These are phyloP conservation scores for Colletotrichum higginsianum DNA, from an alignment of 2,329 filamentous ascomycete species.

Conservation along the genomic window DNA sequence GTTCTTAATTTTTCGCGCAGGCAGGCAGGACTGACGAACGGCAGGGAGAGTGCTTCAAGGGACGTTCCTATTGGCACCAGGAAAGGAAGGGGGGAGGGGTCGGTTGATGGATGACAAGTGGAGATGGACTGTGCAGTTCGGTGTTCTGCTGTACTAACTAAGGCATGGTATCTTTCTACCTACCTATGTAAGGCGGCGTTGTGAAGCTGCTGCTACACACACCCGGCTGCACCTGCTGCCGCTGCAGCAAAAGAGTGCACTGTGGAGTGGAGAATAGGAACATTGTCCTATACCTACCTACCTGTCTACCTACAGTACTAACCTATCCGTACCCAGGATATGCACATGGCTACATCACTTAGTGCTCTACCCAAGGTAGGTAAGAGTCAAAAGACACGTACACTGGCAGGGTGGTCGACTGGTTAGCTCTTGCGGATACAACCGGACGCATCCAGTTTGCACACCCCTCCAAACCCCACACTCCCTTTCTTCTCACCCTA, in stretches of 20 bases:
- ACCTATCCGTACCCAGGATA: neutral
- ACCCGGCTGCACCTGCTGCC: slow-evolving; percentile 14
- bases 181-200: neutral
- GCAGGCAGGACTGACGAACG: slow-evolving; percentile 26
- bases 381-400: neutral
- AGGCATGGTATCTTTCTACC: too few species aligned
- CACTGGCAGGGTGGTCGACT: neutral
- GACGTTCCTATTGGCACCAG: slow-evolving; percentile 32
- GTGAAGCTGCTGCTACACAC: slow-evolving; percentile 4
- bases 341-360: neutral
- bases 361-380: neutral
- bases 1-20: slow-evolving; percentile 34
- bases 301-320: neutral
- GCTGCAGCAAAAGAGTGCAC: slow-evolving; percentile 3
- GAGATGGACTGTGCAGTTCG: slow-evolving; percentile 13
- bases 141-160: neutral
- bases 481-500: neutral
- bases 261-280: slow-evolving; percentile 28
- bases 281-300: neutral
- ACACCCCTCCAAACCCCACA: neutral
- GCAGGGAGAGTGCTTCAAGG: slow-evolving; percentile 27
- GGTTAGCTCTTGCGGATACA: neutral
- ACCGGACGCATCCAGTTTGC: too few species aligned
- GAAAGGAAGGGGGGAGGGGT: slow-evolving; percentile 29
- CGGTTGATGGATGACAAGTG: slow-evolving; percentile 41